phyloP scores from a whole-genome alignment of 1,284 basidiomycete species.

The Ustilago esculenta region DNA sequence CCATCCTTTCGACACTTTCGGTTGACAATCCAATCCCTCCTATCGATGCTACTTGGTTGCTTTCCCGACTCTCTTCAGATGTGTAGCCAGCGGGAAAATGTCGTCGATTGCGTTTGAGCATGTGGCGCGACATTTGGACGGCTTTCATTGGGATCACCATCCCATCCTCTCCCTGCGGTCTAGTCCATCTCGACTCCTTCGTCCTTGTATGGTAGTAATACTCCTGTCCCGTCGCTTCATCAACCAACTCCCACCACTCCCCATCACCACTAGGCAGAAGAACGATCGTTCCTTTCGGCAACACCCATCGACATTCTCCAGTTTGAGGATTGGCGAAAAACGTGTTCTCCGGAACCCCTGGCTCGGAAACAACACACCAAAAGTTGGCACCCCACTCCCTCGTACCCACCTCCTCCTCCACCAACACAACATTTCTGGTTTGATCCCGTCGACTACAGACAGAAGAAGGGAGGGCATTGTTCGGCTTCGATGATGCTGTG shows the following conservation, averaged over 20 bases:
- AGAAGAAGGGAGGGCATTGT: no score
- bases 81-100: no score
- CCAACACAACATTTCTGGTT: no score
- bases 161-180: conserved; percentile 74
- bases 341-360: background rate
- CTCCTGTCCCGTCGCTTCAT: conserved; percentile 79
- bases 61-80: no score
- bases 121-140: conserved; percentile 73
- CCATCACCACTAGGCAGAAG: conserved; percentile 84
- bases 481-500: no score
- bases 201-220: conserved; percentile 94
- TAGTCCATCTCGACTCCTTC: conserved; percentile 86
- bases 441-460: no score
- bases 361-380: conserved; percentile 47
- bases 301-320: conserved; percentile 90
- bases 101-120: no score
- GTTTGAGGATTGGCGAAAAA: conserved; percentile 93
- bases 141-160: conserved; percentile 90
- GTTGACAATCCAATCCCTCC: no score
- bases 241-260: conserved; percentile 93
- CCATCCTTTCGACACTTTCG: no score
- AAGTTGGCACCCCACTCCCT: conserved; percentile 50
- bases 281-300: conserved; percentile 86
- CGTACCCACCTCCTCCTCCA: no score
- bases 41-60: no score